Percentiles rank a stretch among this genome's conserved stretches.
These are phyloP conservation scores for Graphium sp. DNA, from an alignment of 2,329 filamentous ascomycete genomes.

Conservation along the genomic window DNA sequence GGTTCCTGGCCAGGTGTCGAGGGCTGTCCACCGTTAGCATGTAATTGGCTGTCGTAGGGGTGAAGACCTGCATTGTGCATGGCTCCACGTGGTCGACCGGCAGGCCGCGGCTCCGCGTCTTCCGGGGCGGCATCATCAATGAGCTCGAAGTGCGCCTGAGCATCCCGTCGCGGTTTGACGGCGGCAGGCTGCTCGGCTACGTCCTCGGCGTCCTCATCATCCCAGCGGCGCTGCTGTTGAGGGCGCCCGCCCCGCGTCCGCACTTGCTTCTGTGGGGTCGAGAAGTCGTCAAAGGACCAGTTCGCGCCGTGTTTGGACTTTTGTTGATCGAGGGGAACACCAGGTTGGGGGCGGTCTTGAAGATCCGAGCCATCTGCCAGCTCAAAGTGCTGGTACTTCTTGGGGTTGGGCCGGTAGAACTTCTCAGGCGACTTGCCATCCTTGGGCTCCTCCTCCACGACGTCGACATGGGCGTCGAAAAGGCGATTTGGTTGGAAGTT, in stretches of 20 bases:
- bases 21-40: conserved; percentile 35
- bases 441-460: conserved; percentile 22
- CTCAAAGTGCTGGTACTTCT: conserved; percentile 51
- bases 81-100: conserved; percentile 31
- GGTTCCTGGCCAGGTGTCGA: conserved; percentile 17
- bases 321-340: conserved; percentile 18
- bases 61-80: conserved; percentile 47
- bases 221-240: conserved; percentile 66
- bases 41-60: conserved; percentile 65
- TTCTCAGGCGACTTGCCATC: conserved; percentile 22
- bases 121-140: conserved; percentile 57
- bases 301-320: conserved; percentile 49
- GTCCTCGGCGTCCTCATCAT: conserved; percentile 43
- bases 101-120: conserved; percentile 26
- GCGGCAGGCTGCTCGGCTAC: conserved; percentile 38
- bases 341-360: conserved; percentile 25
- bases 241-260: conserved; percentile 40
- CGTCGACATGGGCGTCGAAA: conserved; percentile 36
- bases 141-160: conserved; percentile 71
- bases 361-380: conserved; percentile 50
- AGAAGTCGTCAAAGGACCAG: conserved; percentile 82
- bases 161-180: conserved; percentile 58
- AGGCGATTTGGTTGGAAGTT: conserved; percentile 47
- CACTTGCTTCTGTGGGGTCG: conserved; percentile 59
- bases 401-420: conserved; percentile 49